Evolutionary conservation across 805 yeast species (phyloP).

Genomic region (Lipomyces japonicus): DNA sequence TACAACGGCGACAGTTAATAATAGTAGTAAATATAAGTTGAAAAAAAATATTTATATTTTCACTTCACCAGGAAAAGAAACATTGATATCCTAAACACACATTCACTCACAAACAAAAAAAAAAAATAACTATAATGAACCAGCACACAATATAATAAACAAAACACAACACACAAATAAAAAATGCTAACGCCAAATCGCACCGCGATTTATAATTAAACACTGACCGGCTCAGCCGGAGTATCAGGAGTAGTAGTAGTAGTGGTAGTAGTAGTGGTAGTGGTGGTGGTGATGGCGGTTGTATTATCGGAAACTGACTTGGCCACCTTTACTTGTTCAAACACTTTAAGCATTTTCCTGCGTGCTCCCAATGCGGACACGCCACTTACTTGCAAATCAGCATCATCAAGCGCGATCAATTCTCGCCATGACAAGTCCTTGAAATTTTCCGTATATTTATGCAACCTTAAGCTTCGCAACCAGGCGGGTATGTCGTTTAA

Average conservation of each 20-base stretch:
- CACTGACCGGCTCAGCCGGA: no score
- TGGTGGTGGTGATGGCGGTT: no score
- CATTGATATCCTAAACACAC: no score
- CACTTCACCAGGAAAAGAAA: no score
- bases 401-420: conserved; percentile 67
- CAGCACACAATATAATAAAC: background rate
- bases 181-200: background rate
- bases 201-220: no score
- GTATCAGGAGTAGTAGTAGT: no score
- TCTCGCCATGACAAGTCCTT: conserved; percentile 74
- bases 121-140: background rate
- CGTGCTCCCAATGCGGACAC: conserved; percentile 95
- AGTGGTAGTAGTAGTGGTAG: no score
- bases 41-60: no score
- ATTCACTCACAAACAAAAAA: background rate
- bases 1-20: no score
- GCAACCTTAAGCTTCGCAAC: conserved; percentile 84
- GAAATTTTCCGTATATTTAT: conserved; percentile 86
- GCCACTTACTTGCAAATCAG: conserved; percentile 68
- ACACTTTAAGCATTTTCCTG: conserved; percentile 86
- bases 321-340: conserved; percentile 69
- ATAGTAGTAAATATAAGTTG: no score
- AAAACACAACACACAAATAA: background rate
- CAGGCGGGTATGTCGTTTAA: conserved; percentile 83
- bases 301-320: no score